These are phyloP conservation scores for Triticum monococcum DNA, from an alignment of 176 grass and related monocot species.

Conservation along the genomic window DNA sequence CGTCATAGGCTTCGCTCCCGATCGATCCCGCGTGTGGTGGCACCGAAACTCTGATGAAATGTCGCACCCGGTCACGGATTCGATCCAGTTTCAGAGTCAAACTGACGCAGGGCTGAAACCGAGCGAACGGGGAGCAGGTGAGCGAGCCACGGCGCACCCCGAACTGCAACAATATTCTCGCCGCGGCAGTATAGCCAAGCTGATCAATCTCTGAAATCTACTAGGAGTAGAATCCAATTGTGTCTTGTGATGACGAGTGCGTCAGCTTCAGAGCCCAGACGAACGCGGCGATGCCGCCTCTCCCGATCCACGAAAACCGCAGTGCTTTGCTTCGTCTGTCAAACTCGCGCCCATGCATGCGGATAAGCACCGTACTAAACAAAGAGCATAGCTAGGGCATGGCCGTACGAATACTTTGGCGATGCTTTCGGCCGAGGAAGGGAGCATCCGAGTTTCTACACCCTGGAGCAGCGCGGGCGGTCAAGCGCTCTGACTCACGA, in stretches of 20 bases:
- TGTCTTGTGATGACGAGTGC: neutral
- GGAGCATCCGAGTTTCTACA: neutral
- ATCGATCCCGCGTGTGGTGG: neutral
- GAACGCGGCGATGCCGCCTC: neutral
- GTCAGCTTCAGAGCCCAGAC: neutral
- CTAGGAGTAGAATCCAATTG: neutral
- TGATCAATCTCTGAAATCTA: neutral
- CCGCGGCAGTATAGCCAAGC: too few relatives aligned
- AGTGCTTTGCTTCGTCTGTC: neutral
- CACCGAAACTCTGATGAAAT: constrained; percentile 9
- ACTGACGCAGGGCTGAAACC: neutral
- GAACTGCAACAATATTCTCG: neutral
- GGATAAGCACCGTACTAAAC: constrained; percentile 15
- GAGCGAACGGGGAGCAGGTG: neutral
- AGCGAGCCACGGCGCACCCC: neutral
- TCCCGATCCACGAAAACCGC: too few relatives aligned
- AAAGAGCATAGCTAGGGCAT: constrained; percentile 18
- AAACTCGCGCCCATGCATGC: constrained; percentile 18
- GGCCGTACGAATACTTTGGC: constrained; percentile 8
- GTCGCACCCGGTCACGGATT: neutral
- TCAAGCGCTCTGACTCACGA: constrained; percentile 33
- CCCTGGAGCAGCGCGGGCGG: neutral
- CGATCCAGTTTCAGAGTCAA: neutral
- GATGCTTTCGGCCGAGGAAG: neutral
- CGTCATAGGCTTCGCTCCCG: neutral